These are phyloP conservation scores for Colletotrichum ledebouriae DNA, from an alignment of 2,329 filamentous ascomycete species.

Conservation along the genomic window DNA sequence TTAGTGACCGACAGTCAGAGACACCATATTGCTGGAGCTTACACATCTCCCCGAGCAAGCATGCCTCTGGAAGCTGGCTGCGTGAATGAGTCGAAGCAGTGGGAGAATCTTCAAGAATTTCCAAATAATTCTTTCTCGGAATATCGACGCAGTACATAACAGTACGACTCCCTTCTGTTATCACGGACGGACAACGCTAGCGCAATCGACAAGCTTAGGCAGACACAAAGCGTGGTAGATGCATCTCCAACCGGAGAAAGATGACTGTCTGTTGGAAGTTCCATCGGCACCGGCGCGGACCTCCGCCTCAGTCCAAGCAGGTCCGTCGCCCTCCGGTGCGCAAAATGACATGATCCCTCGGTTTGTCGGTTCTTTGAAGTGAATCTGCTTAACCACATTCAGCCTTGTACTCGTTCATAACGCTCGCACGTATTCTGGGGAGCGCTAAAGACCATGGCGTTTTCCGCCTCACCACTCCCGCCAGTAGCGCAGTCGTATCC, in stretches of 20 bases:
- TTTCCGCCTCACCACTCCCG: neutral
- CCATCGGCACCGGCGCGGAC: neutral
- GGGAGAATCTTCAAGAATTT: neutral
- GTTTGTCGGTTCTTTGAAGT: neutral
- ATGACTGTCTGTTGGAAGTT: neutral
- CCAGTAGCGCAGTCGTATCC: neutral
- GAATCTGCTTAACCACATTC: conserved; percentile 11
- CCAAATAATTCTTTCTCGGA: conserved; percentile 5
- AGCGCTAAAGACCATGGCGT: conserved; percentile 18
- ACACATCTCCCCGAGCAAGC: neutral
- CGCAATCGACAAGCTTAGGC: neutral
- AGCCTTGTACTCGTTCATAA: neutral
- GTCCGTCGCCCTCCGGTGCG: neutral
- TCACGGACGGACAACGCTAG: neutral
- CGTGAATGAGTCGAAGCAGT: neutral
- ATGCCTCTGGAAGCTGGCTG: neutral
- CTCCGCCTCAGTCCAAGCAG: conserved; percentile 8
- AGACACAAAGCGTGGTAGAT: neutral
- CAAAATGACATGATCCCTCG: neutral
- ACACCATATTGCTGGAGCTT: too few species aligned
- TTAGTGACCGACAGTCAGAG: too few species aligned
- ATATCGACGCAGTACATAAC: neutral
- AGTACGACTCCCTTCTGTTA: neutral
- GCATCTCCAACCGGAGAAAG: conserved; percentile 2
- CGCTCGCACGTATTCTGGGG: neutral